Percentiles rank a stretch among this genome's conserved stretches.
Conservation (phyloP, 441 rosid species). For the Codiaeum variegatum region DNA sequence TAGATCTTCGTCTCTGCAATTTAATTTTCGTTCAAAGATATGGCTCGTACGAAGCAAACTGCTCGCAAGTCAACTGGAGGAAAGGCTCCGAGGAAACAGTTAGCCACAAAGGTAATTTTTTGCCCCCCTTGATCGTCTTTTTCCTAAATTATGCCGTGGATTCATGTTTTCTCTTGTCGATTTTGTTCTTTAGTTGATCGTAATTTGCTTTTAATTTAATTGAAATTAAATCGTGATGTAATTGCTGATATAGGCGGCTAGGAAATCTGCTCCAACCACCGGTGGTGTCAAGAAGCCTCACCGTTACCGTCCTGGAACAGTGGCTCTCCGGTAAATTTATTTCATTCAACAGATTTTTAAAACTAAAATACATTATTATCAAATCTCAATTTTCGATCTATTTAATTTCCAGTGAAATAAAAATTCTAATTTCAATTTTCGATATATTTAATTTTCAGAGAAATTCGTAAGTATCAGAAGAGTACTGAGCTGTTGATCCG, state of each 20-base stretch:
- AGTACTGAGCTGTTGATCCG: slow-evolving; percentile 59
- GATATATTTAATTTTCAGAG: slow-evolving; percentile 19
- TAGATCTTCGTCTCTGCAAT: not conserved
- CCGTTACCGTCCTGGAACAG: slow-evolving; percentile 66
- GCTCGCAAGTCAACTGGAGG: slow-evolving; percentile 65
- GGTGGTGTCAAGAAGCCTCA: slow-evolving; percentile 78
- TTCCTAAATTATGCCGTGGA: not conserved
- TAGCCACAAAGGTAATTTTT: slow-evolving; percentile 50
- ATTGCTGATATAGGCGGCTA: slow-evolving; percentile 39
- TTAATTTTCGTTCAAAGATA: not conserved
- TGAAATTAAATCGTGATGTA: not conserved
- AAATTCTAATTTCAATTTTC: not conserved
- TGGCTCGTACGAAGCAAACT: slow-evolving; percentile 73
- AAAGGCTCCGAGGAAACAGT: slow-evolving; percentile 64
- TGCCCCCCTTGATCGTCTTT: not conserved
- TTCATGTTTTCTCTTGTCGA: too few relatives aligned
- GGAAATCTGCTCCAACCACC: slow-evolving; percentile 64
- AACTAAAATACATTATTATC: too few relatives aligned
- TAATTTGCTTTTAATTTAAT: not conserved
- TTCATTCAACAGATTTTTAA: not conserved
- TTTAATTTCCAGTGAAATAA: slow-evolving; percentile 30
- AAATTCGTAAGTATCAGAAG: slow-evolving; percentile 55
- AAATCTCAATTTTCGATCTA: not conserved
- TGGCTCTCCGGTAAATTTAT: slow-evolving; percentile 49
- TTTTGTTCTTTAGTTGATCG: not conserved